Percentiles rank a stretch among this genome's conserved stretches.
These are phyloP conservation scores for Capsaspora owczarzaki DNA, from an alignment of 78 protist genomes.

Conservation along the genomic window DNA sequence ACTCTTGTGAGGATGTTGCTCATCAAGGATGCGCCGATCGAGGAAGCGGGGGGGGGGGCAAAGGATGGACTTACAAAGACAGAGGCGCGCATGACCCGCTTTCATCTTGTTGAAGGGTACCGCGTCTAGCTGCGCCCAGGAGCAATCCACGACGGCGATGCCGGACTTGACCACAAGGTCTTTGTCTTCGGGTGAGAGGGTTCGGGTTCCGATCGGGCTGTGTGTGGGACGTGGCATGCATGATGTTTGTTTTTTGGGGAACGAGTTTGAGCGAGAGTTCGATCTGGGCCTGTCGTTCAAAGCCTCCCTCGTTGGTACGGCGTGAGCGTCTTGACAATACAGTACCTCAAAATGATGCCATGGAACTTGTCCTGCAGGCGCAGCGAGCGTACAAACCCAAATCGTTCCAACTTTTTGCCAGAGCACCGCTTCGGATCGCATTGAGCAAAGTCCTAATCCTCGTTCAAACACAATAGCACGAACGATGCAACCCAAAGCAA, in stretches of 20 bases:
- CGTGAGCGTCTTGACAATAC: neutral
- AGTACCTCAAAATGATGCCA: constrained; percentile 77
- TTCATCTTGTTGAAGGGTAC: constrained; percentile 61
- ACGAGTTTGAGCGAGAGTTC: no score
- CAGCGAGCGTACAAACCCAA: constrained; percentile 49
- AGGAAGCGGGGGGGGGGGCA: no score
- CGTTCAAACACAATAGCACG: no score
- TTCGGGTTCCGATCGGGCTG: constrained; percentile 57
- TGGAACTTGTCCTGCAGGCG: constrained; percentile 16
- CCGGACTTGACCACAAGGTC: constrained; percentile 61
- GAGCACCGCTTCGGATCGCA: constrained; percentile 83
- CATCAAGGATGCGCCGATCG: no score
- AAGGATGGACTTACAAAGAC: neutral
- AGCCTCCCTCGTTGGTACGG: no score
- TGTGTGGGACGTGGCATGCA: neutral
- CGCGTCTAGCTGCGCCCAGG: constrained; percentile 80
- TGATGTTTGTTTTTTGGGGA: neutral
- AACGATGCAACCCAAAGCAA: no score
- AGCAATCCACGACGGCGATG: constrained; percentile 84
- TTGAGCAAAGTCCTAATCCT: constrained; percentile 82
- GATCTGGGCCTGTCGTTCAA: no score
- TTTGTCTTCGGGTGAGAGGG: constrained; percentile 69
- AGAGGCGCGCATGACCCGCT: constrained; percentile 56
- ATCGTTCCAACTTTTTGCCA: constrained; percentile 70
- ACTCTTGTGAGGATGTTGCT: neutral